Percentiles rank a stretch among this genome's conserved stretches.
Evolutionary conservation across 129 eudicot genomes (phyloP).

Genomic region (Scalesia atractyloides): DNA sequence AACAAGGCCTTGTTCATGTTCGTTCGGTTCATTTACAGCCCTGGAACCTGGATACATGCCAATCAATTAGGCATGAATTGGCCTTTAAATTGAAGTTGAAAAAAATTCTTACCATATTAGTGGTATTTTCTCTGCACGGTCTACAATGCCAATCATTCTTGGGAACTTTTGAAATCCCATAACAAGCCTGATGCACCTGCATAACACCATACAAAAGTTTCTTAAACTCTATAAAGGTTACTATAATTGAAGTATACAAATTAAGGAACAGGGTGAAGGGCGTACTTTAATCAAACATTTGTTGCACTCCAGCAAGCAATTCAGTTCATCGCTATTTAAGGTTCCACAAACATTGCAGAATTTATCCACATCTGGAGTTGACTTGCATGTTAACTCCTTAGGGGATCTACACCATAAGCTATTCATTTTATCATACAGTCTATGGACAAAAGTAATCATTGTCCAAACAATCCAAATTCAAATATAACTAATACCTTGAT

Average conservation of each 20-base stretch:
- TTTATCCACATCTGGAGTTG: constrained; percentile 32
- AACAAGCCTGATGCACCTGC: constrained; percentile 76
- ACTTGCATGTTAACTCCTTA: constrained; percentile 29
- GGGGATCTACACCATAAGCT: constrained; percentile 40
- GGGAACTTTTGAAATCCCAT: constrained; percentile 57
- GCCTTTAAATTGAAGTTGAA: neutral
- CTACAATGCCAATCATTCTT: constrained; percentile 61
- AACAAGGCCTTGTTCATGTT: too few relatives aligned
- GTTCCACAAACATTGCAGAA: constrained; percentile 58
- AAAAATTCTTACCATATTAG: constrained; percentile 41
- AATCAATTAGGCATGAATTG: neutral
- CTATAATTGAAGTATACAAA: neutral
- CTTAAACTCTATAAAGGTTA: constrained; percentile 13
- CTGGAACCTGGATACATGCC: neutral
- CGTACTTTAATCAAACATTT: constrained; percentile 53
- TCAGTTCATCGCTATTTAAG: constrained; percentile 40
- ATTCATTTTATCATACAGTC: constrained; percentile 23
- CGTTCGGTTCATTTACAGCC: too few relatives aligned
- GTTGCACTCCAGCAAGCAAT: constrained; percentile 58
- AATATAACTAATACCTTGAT: constrained; percentile 34
- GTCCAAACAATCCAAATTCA: constrained; percentile 21
- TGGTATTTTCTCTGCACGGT: constrained; percentile 55
- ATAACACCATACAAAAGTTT: constrained; percentile 19
- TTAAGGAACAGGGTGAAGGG: constrained; percentile 8
- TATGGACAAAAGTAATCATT: constrained; percentile 16